These are phyloP conservation scores for Trichoderma afroharzianum DNA, from an alignment of 2,329 filamentous ascomycete genomes.

Conservation along the genomic window DNA sequence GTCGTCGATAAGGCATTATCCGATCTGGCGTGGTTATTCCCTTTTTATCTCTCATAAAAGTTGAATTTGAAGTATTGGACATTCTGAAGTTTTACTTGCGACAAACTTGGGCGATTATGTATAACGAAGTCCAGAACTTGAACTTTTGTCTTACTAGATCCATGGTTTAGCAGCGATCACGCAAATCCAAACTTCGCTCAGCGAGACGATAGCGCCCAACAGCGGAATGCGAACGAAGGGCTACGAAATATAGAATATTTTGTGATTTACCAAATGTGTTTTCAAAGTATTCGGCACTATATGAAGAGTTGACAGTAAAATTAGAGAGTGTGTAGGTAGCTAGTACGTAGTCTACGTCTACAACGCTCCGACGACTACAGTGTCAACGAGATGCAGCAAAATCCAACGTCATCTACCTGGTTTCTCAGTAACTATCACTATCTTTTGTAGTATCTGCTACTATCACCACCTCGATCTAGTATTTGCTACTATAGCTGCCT, in stretches of 20 bases:
- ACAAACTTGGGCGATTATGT: background rate
- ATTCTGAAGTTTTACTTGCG: background rate
- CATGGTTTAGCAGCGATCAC: background rate
- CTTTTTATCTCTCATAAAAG: background rate
- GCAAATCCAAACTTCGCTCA: background rate
- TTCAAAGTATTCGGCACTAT: background rate
- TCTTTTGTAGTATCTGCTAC: background rate
- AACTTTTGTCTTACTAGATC: background rate
- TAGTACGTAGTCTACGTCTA: rapidly evolving
- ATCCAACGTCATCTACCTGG: background rate
- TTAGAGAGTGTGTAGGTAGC: background rate
- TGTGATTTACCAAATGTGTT: background rate
- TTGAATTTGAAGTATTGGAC: background rate
- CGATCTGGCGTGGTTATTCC: background rate
- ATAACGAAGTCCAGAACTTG: background rate
- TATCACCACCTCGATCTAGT: too few relatives aligned
- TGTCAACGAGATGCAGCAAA: background rate
- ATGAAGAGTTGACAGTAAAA: background rate
- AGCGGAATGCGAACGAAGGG: background rate
- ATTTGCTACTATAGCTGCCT: background rate
- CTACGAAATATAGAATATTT: background rate
- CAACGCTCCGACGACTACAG: background rate
- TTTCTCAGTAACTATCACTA: background rate
- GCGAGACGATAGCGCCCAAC: background rate
- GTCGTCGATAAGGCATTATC: background rate